Base-by-base conservation (phyloP, 208 protist species). In the Trypanosoma melophagium region DNA sequence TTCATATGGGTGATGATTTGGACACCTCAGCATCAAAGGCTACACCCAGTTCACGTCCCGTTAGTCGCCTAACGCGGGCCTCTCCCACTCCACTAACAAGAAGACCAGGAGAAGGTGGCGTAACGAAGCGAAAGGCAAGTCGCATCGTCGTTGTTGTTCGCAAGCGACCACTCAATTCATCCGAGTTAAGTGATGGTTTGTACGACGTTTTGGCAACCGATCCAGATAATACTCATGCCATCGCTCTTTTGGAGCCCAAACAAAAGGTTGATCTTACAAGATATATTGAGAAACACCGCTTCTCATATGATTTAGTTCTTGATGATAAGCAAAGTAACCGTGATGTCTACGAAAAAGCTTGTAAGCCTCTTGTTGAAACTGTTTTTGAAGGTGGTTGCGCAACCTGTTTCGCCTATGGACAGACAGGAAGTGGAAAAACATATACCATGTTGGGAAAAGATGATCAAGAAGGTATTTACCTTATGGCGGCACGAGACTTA, bases 231-330 rank as follows among this genome's bases (percentile, higher is more conserved):
- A 83, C 62, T 49, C 79, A 82, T 51, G 84, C 72, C 63, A 87
- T 97, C 47, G 84, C 86, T 7, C 70, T 97, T 51, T 77, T 94
- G 40, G 90, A 95, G 74, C 89, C 90, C 14, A 92, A 92, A 41
- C 86, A 97, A 51, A 97, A 98, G 72, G 90, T 99, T 50, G 98
- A 99, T 80, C 71, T 99, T 21, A 97, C 89, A 19, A 97, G 97
- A 60, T 99, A 98, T 77, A 98, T 96, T 61, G 96, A 98, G 56
- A 95, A 96, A 74, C 98, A 99, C 63, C 86, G 90, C 41, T 99
- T 98, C 74, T 84, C 84, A 24, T 99, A 98, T 71, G 98, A 99
- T 74, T 78, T 96, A 25, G 96, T 98, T 21, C 93, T 99, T 57
- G 92, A 97, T 57, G 92, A 98, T 61, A 81, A 66, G 47, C 80